These are phyloP conservation scores for Stachybotrys elegans DNA, from an alignment of 2,329 filamentous ascomycete genomes.

Conservation along the genomic window DNA sequence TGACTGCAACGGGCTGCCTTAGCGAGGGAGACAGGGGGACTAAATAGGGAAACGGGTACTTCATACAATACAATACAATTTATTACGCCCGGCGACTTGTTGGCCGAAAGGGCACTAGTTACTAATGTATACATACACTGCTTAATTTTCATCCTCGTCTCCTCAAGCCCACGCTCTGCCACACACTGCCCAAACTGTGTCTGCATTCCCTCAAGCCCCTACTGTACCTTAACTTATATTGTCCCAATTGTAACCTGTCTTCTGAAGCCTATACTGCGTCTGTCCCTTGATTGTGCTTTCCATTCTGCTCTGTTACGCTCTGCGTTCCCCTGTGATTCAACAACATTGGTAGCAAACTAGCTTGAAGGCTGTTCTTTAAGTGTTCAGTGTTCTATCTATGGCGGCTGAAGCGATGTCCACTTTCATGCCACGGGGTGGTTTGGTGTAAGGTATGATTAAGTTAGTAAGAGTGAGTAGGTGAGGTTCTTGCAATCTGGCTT, in stretches of 20 bases:
- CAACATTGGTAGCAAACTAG: slow-evolving; percentile 6
- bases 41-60: too few relatives aligned
- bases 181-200: background rate
- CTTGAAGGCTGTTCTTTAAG: slow-evolving; percentile 13
- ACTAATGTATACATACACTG: background rate
- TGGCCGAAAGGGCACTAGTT: background rate
- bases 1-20: too few relatives aligned
- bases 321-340: slow-evolving; percentile 1
- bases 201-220: background rate
- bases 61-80: background rate
- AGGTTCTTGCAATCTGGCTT: background rate
- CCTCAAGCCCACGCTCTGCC: background rate
- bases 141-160: background rate
- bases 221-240: background rate
- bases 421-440: background rate
- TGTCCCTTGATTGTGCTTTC: background rate
- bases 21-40: too few relatives aligned
- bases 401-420: slow-evolving; percentile 9
- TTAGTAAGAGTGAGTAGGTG: background rate
- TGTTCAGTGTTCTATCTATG: slow-evolving; percentile 12
- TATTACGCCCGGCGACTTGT: background rate
- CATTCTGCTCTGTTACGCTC: background rate
- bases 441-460: background rate
- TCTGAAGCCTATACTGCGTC: background rate
- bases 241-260: background rate